These are phyloP conservation scores for Chaetoceros tenuissimus DNA, from an alignment of 108 stramenopile species.

Conservation along the genomic window DNA sequence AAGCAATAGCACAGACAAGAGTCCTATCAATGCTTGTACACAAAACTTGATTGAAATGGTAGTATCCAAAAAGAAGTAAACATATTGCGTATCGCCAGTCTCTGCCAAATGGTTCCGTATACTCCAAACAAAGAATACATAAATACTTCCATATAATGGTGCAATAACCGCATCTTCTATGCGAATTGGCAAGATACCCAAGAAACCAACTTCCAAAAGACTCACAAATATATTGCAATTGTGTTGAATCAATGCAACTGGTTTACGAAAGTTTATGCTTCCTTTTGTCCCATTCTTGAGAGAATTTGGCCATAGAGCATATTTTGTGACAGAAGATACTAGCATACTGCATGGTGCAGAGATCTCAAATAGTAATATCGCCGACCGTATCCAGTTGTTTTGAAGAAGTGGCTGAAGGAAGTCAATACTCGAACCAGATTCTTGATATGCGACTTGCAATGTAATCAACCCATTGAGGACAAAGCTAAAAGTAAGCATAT, in stretches of 20 bases:
- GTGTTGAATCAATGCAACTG: slow-evolving; percentile 15
- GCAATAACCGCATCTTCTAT: slow-evolving; percentile 11
- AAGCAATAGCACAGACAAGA: slow-evolving; percentile 11
- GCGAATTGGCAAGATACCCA: slow-evolving; percentile 26
- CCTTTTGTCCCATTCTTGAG: slow-evolving; percentile 3
- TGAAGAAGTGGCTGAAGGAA: background rate
- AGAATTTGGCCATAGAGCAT: slow-evolving; percentile 19
- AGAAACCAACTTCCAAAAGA: slow-evolving; percentile 14
- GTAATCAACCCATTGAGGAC: slow-evolving; percentile 1
- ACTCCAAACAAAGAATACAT: slow-evolving; percentile 27
- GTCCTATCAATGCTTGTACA: slow-evolving; percentile 6
- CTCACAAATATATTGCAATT: slow-evolving; percentile 24
- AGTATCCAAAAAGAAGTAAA: slow-evolving; percentile 40
- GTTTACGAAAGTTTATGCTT: background rate
- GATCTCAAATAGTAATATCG: slow-evolving; percentile 18
- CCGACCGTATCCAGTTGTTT: slow-evolving; percentile 8
- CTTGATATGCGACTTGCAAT: background rate
- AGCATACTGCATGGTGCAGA: slow-evolving; percentile 15
- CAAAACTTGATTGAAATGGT: slow-evolving; percentile 21
- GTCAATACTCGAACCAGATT: background rate
- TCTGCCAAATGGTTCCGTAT: slow-evolving; percentile 11
- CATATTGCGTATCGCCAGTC: slow-evolving; percentile 21
- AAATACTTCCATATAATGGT: slow-evolving; percentile 15
- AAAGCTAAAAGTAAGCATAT: background rate
- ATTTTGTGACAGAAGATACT: slow-evolving; percentile 15